Conservation (phyloP, 441 rosid species). For the Adansonia madagascariensis region DNA sequence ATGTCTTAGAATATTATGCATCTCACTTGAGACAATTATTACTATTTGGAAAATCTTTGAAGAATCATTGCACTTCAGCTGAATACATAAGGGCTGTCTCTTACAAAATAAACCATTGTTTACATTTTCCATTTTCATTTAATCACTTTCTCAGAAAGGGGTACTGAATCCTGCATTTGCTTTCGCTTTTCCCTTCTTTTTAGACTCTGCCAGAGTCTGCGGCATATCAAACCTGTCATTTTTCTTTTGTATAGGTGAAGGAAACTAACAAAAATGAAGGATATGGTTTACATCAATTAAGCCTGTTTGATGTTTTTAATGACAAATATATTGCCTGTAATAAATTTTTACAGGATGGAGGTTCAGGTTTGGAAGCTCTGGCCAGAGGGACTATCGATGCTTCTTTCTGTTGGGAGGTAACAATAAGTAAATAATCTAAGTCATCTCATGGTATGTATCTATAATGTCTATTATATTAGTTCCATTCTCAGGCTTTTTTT, state of each 20-base stretch:
- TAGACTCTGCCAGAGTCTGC: background rate
- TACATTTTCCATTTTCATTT: background rate
- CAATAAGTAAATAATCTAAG: slow-evolving; percentile 3
- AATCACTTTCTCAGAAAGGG: background rate
- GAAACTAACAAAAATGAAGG: background rate
- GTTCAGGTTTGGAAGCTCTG: slow-evolving; percentile 61
- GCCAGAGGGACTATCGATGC: slow-evolving; percentile 56
- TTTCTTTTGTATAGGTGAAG: background rate
- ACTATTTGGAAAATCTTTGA: no score
- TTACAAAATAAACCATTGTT: background rate
- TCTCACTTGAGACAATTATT: slow-evolving; percentile 11
- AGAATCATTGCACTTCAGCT: slow-evolving; percentile 60
- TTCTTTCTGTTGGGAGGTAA: slow-evolving; percentile 81
- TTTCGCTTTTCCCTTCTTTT: background rate
- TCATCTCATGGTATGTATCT: background rate
- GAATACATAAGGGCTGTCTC: slow-evolving; percentile 20
- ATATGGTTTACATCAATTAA: background rate
- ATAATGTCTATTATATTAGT: background rate
- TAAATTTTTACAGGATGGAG: slow-evolving; percentile 50
- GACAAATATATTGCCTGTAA: background rate
- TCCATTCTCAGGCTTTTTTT: background rate
- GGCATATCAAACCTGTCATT: background rate
- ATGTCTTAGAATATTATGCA: background rate
- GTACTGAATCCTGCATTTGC: background rate
- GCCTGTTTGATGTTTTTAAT: slow-evolving; percentile 20